Percentiles rank a stretch among this genome's conserved stretches.
Conservation (phyloP, 2,329 filamentous ascomycete genomes). For the Neofusicoccum umdonicola region DNA sequence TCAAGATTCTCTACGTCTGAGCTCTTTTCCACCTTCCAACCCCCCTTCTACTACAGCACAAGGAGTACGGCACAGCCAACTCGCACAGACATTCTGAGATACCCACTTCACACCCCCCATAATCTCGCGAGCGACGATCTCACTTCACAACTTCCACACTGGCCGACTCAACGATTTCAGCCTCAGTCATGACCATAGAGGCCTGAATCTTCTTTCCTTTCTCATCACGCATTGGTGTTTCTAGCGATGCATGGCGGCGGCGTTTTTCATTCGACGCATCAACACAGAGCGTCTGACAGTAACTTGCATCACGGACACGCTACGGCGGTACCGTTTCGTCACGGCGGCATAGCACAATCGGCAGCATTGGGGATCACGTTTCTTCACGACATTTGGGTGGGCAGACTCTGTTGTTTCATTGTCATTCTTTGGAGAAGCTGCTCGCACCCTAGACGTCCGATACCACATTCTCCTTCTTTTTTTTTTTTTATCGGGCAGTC, state of each 20-base stretch:
- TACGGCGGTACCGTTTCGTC: conserved; percentile 6
- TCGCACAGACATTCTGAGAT: conserved; percentile 12
- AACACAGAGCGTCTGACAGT: background rate
- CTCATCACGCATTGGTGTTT: conserved; percentile 12
- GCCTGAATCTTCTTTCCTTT: conserved; percentile 3
- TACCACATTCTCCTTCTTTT: background rate
- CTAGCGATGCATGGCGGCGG: conserved; percentile 15
- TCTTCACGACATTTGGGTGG: conserved; percentile 8
- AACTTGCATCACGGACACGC: conserved; percentile 9
- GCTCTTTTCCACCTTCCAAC: background rate
- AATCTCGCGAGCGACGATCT: conserved; percentile 14
- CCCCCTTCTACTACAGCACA: background rate
- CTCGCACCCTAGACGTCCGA: background rate
- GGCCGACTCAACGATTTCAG: background rate
- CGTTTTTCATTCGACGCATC: conserved; percentile 5
- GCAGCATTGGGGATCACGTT: conserved; percentile 13
- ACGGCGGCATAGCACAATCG: conserved; percentile 15
- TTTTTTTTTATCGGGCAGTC: background rate
- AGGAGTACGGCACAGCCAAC: background rate
- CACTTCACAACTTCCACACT: background rate
- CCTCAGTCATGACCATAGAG: background rate
- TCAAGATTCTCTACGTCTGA: conserved; percentile 14
- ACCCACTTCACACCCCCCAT: conserved; percentile 4
- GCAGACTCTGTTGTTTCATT: conserved; percentile 11
- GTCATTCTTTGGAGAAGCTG: conserved; percentile 10